Conservation (phyloP, 2,329 filamentous ascomycete species). For the Fusarium scirpi region DNA sequence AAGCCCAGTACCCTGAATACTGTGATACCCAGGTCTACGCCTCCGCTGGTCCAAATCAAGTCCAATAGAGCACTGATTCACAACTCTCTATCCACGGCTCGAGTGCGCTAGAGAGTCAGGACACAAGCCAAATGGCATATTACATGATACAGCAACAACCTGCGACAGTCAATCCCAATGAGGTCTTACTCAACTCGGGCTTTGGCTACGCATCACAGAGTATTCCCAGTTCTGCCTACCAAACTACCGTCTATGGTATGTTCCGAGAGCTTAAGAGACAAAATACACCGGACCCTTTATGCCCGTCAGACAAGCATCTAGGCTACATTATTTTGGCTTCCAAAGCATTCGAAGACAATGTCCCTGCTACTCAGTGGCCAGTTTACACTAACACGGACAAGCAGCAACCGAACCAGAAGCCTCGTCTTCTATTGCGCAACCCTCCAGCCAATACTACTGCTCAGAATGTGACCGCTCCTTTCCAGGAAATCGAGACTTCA, state of each 20-base stretch:
- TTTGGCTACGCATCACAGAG: neutral
- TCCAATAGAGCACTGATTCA: constrained; percentile 37
- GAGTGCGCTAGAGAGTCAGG: constrained; percentile 28
- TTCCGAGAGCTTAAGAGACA: neutral
- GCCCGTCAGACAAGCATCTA: neutral
- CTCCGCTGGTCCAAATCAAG: constrained; percentile 36
- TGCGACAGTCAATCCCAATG: constrained; percentile 30
- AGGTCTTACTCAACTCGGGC: constrained; percentile 9
- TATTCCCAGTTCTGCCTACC: constrained; percentile 16
- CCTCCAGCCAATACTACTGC: constrained; percentile 7
- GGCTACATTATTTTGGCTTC: neutral
- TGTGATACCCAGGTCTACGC: neutral
- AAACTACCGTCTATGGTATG: constrained; percentile 24
- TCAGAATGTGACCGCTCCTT: constrained; percentile 11
- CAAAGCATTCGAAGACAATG: neutral
- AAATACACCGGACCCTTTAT: neutral
- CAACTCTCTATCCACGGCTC: constrained; percentile 21
- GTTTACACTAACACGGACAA: neutral
- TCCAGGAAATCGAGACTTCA: constrained; percentile 9
- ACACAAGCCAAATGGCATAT: constrained; percentile 15
- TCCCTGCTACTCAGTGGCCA: neutral
- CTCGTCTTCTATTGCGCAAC: constrained; percentile 16
- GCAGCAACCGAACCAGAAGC: constrained; percentile 9
- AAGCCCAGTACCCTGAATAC: neutral
- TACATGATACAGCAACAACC: constrained; percentile 19